Evolutionary conservation across 768 basidiomycete genomes (phyloP).

Genomic region (Leucogyrophana mollusca): DNA sequence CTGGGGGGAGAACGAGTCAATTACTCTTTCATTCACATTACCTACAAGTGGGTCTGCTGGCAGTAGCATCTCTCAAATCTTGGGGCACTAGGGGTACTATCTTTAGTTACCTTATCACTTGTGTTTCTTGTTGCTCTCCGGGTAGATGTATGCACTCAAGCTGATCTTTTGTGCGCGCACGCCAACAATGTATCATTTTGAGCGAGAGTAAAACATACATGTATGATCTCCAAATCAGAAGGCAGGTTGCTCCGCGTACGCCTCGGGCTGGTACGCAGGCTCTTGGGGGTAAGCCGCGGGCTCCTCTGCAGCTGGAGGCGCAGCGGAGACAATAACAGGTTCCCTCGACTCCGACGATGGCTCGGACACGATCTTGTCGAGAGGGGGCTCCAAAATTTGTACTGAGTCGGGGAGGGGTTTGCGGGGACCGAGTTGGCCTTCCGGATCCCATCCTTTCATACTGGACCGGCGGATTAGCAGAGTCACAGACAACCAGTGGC

Average conservation of each 20-base stretch:
- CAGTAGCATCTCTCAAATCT: conserved; percentile 38
- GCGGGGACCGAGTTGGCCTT: conserved; percentile 84
- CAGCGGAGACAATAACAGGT: conserved; percentile 48
- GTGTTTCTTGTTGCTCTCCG: no score
- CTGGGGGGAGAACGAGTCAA: conserved; percentile 13
- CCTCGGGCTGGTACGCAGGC: conserved; percentile 40
- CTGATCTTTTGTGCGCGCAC: no score
- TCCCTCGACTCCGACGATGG: conserved; percentile 90
- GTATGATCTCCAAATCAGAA: conserved; percentile 45
- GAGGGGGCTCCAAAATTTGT: conserved; percentile 82
- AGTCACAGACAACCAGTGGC: neutral
- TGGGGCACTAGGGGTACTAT: conserved; percentile 7
- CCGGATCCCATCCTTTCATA: conserved; percentile 96
- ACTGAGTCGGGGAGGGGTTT: conserved; percentile 96
- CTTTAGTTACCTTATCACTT: no score
- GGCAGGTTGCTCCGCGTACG: conserved; percentile 47
- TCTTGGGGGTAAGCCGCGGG: conserved; percentile 30
- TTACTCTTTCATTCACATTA: conserved; percentile 37
- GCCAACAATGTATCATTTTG: no score
- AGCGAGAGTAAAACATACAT: no score
- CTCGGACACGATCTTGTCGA: conserved; percentile 88
- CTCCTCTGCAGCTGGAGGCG: conserved; percentile 55
- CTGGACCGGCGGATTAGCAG: conserved; percentile 38
- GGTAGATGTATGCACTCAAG: no score
- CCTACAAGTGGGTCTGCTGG: conserved; percentile 50